Conservation (phyloP, 441 rosid species). For the Mallotus japonicus region DNA sequence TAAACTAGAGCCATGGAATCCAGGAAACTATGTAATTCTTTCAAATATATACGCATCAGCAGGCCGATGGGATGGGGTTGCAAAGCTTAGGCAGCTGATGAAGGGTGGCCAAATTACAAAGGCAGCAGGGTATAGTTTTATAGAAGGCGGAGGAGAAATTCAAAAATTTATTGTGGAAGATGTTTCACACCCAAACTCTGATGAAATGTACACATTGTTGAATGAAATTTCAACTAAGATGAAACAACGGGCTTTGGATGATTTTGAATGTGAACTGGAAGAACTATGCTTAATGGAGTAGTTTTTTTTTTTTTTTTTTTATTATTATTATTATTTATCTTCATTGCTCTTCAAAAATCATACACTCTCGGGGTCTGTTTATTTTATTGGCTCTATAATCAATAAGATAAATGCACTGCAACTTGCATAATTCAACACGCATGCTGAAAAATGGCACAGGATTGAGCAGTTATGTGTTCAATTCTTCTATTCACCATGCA, state of each 20-base stretch:
- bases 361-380: neutral
- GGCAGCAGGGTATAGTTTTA: constrained; percentile 69
- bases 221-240: constrained; percentile 37
- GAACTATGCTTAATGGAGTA: constrained; percentile 27
- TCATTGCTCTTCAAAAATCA: too few relatives aligned
- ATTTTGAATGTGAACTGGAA: constrained; percentile 36
- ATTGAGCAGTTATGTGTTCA: too few relatives aligned
- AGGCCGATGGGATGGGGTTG: constrained; percentile 60
- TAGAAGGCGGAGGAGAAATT: constrained; percentile 56
- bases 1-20: constrained; percentile 63
- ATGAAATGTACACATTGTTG: constrained; percentile 49
- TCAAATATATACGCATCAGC: constrained; percentile 45
- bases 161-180: constrained; percentile 72
- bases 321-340: too few relatives aligned
- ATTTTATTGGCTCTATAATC: neutral
- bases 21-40: constrained; percentile 49
- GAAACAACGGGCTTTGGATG: constrained; percentile 30
- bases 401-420: neutral
- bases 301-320: neutral
- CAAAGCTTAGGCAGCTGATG: constrained; percentile 66
- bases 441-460: neutral
- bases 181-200: constrained; percentile 48
- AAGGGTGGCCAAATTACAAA: constrained; percentile 55
- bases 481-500: too few relatives aligned
- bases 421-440: neutral